Evolutionary conservation across 2,329 filamentous ascomycete species (phyloP), one percentile per base, ranked within the genome.

Genomic region (Pyrenochaeta sp.): DNA sequence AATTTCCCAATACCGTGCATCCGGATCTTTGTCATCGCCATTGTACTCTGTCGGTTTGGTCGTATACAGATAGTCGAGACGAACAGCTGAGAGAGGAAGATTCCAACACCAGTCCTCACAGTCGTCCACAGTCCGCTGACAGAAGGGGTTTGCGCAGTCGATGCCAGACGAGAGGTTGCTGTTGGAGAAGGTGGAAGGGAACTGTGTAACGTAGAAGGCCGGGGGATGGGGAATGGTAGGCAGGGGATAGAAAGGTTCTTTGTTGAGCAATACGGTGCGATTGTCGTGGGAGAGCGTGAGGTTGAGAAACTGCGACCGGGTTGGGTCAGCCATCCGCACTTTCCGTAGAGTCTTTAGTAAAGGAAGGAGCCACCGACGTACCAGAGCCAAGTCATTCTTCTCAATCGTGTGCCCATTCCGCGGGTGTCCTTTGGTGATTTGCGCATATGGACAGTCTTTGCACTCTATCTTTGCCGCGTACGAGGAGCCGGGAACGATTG

Each of bases 381-480:
- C 70, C 37, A 73, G 43, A 29, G 67, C 59, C 42, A 69, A 61
- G 32, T 72, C 63, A 30, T 39, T 48, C 27, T 61, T 47, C n/a
- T 45, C 29, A 7, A 63, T 51, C 9, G 45, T 50, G 21, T 54
- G 54, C 43, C 40, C 40, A 11, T 30, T 27, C n/a, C 45, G 43
- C 39, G 23, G 9, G 4, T 4, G 23, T 27, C 9, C 23, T 4
- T 48, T 40, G 11, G 41, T 52, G 6, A 11, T 45, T 18, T 61
- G 30, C 15, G 51, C 37, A 40, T 62, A 63, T 2, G 63, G 57
- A 36, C 72, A 74, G 53, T 69, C 61, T 21, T 62, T 58, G 58
- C 72, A 74, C 43, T 66, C 60, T 10, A 74, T 55, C 45, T 64
- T 72, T 7, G 69, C 62, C n/a, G 68, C 54, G 57, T 72, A 73